Percentiles rank a stretch among this genome's conserved stretches.
phyloP scores from a whole-genome alignment of 768 basidiomycete species.

The Bullera alba region DNA sequence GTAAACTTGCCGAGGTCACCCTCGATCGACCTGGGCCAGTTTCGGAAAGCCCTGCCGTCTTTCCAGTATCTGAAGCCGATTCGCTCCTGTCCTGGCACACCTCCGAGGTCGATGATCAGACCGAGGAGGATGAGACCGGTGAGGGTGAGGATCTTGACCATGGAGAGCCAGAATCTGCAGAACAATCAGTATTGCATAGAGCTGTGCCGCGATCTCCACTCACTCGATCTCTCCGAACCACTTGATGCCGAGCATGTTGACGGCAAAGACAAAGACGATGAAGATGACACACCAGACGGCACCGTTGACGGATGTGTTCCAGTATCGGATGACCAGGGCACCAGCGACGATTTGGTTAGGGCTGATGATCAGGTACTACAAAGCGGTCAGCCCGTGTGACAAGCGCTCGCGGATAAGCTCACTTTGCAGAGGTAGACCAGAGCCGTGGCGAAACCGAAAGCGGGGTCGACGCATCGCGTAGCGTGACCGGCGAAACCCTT shows the following conservation, averaged over 20 bases:
- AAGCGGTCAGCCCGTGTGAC: constrained; percentile 10
- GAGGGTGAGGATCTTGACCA: constrained; percentile 43
- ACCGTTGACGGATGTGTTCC: constrained; percentile 20
- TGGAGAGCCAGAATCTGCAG: constrained; percentile 27
- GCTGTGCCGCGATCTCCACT: constrained; percentile 4
- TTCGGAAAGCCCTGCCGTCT: constrained; percentile 30
- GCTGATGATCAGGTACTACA: constrained; percentile 47
- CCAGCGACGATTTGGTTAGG: constrained; percentile 44
- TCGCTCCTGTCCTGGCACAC: constrained; percentile 55
- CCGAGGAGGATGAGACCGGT: constrained; percentile 45
- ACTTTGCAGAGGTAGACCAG: constrained; percentile 30
- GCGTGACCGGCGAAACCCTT: constrained; percentile 43
- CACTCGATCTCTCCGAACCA: constrained; percentile 36
- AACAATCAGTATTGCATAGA: not conserved
- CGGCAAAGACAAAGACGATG: constrained; percentile 25
- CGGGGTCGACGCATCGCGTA: constrained; percentile 39
- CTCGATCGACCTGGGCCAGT: constrained; percentile 11
- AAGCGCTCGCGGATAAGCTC: constrained; percentile 6
- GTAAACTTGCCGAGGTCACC: constrained; percentile 31
- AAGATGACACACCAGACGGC: constrained; percentile 25
- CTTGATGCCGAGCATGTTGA: constrained; percentile 37
- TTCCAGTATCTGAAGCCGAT: constrained; percentile 50
- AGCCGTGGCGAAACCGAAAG: constrained; percentile 39
- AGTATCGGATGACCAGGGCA: constrained; percentile 27
- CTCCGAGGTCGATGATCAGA: constrained; percentile 53